Base-by-base conservation (phyloP, 2,329 filamentous ascomycete species). In the Claviceps spartinae region DNA sequence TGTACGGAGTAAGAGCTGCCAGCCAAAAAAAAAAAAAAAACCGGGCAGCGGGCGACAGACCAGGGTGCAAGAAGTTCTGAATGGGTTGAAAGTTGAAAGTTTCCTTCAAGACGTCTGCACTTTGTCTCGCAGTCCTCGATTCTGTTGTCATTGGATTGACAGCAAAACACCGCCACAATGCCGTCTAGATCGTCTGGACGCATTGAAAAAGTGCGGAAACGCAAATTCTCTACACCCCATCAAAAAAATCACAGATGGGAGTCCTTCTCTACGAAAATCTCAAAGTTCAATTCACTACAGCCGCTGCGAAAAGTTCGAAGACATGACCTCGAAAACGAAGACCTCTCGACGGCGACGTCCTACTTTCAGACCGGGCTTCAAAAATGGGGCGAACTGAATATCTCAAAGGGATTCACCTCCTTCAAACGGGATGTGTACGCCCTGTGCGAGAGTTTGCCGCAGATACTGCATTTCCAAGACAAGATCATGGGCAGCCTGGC, bases 341-440 rank as follows among this genome's bases (percentile, higher is more conserved):
- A 90, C 67, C 75, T 84, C 62, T 80, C 83, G 54, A 76, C 83
- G 22, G 80, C 82, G 30, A 86, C 86, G n/a, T 96, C 91, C 20
- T 93, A 95, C 69, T 89, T 98, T 60, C 81, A 83, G 60, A 82
- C 82, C 46, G 83, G 88, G 1, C 73, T 97, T 57, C 82, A 89
- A 57, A 87, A 86, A 77, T 98, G 93, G 93, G 73, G 78, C 51
- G 93, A 97, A 61, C 79, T 95, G 67, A 97, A 97, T 69, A 75
- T 96, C 56, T 89, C 91, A 16, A 83, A 85, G 56, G 79, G 76
- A 38, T 98, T 95, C 63, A 80, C 81, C 48, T 72, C 75, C 43
- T 97, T 98, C 69, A 78, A 82, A 59, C 80, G 83, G 56, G 80
- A 87, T 64, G 82, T 88, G 47, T 75, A 79, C 59, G 83, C 86